These are phyloP conservation scores for Crucibulum laeve DNA, from an alignment of 768 basidiomycete genomes.

Conservation along the genomic window DNA sequence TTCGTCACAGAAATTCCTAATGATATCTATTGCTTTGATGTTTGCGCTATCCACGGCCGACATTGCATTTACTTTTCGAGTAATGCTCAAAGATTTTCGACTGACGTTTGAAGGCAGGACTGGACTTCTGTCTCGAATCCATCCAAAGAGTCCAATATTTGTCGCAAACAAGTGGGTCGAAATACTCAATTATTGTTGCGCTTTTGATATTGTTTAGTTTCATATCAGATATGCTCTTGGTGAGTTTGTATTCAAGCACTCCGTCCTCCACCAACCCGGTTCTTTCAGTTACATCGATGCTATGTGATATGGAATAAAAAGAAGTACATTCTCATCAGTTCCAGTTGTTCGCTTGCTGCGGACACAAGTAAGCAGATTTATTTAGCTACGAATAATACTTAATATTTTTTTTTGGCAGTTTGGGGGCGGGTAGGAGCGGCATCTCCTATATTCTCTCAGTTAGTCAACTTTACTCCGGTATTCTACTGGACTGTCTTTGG, in stretches of 20 bases:
- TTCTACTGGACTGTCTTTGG: too few relatives aligned
- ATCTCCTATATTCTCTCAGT: too few relatives aligned
- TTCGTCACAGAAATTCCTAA: background rate
- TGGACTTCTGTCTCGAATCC: background rate
- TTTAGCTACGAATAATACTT: too few relatives aligned
- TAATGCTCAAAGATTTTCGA: background rate
- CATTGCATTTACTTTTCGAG: background rate
- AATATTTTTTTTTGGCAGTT: too few relatives aligned
- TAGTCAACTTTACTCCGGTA: too few relatives aligned
- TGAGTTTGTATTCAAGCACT: background rate
- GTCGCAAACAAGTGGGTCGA: background rate
- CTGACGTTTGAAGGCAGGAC: background rate
- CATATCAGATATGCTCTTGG: background rate
- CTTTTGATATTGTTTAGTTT: background rate
- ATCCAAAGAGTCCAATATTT: background rate
- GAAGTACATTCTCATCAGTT: background rate
- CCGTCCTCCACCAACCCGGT: background rate
- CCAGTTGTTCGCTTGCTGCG: background rate
- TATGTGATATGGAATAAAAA: background rate
- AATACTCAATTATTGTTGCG: background rate
- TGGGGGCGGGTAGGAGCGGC: too few relatives aligned
- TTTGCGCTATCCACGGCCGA: background rate
- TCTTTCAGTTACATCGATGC: background rate
- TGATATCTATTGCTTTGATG: background rate
- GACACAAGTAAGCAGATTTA: background rate